Evolutionary conservation across 164 flowering plant species (phyloP).

Genomic region (Nelumbo lutea): DNA sequence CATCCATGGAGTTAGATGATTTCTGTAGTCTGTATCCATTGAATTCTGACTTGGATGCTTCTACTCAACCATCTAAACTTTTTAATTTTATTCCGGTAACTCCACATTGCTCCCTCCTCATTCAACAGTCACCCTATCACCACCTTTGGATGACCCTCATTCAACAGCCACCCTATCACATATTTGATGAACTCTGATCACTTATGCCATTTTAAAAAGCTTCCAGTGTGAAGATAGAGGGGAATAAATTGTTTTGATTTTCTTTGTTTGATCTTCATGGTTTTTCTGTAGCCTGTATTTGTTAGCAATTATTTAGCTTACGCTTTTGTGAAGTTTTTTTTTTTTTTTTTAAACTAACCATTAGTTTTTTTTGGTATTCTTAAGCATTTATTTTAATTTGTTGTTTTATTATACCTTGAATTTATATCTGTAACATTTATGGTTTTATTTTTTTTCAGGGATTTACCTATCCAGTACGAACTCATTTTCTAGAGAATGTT

Average conservation of each 20-base stretch:
- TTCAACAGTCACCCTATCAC: too few relatives aligned
- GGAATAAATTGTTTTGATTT: neutral
- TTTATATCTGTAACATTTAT: neutral
- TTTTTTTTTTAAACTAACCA: neutral
- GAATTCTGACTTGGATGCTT: too few relatives aligned
- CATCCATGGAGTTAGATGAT: too few relatives aligned
- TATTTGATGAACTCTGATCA: neutral
- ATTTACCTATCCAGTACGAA: constrained; percentile 78
- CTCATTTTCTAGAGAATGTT: constrained; percentile 77
- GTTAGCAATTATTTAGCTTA: neutral
- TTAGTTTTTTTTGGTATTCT: neutral
- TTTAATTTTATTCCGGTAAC: too few relatives aligned
- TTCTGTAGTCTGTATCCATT: too few relatives aligned
- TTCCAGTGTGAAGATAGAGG: neutral
- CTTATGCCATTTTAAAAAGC: neutral
- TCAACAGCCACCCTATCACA: too few relatives aligned
- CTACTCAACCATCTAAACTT: too few relatives aligned
- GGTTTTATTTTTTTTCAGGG: constrained; percentile 47
- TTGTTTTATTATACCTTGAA: neutral
- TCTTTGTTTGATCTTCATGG: neutral
- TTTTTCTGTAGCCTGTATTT: neutral
- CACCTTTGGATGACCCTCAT: too few relatives aligned
- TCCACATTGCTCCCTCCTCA: too few relatives aligned
- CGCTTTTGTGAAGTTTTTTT: neutral
- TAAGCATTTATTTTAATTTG: neutral